Conservation (phyloP, 2,329 filamentous ascomycete species). For the Alternaria longipes region DNA sequence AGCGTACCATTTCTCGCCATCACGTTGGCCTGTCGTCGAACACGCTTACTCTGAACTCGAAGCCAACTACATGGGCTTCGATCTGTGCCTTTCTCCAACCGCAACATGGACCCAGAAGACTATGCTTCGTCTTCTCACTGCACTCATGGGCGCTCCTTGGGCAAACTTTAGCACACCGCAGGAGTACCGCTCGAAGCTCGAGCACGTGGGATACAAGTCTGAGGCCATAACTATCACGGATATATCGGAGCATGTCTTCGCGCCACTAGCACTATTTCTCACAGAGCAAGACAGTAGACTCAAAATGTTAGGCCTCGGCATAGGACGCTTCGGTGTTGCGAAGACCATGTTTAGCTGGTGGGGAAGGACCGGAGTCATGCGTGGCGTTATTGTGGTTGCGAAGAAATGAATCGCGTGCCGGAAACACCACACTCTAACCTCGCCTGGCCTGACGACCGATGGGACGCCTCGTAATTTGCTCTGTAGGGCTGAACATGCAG, state of each 20-base stretch:
- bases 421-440: background rate
- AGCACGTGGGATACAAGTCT: conserved; percentile 59
- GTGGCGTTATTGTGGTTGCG: conserved; percentile 55
- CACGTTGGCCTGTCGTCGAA: conserved; percentile 58
- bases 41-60: conserved; percentile 54
- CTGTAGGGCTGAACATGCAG: background rate
- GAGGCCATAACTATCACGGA: conserved; percentile 58
- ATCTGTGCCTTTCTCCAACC: conserved; percentile 55
- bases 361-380: conserved; percentile 50
- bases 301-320: conserved; percentile 46
- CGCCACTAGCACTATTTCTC: conserved; percentile 59
- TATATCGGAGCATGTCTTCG: conserved; percentile 64
- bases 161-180: conserved; percentile 59
- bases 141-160: conserved; percentile 60
- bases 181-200: conserved; percentile 58
- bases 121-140: conserved; percentile 55
- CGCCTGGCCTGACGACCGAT: background rate
- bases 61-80: conserved; percentile 65
- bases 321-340: conserved; percentile 50
- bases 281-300: conserved; percentile 48
- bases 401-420: conserved; percentile 4
- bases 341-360: conserved; percentile 55
- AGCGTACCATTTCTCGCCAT: conserved; percentile 66
- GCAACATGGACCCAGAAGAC: conserved; percentile 33
- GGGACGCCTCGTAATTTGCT: background rate